These are phyloP conservation scores for Laburnicola sp. DNA, from an alignment of 2,329 filamentous ascomycete species.

Conservation along the genomic window DNA sequence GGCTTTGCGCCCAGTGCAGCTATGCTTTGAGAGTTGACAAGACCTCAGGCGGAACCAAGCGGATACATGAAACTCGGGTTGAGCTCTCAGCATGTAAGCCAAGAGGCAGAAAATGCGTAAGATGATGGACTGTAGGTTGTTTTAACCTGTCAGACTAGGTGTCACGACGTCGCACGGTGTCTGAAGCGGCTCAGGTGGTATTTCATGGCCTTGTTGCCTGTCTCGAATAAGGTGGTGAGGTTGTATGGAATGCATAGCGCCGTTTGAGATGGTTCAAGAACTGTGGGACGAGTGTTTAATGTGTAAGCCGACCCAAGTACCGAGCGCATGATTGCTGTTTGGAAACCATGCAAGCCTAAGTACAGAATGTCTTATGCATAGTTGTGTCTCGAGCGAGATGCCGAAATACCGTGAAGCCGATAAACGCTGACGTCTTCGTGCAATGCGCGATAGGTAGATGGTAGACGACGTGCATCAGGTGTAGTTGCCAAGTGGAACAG, in stretches of 20 bases:
- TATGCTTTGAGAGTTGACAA: not conserved
- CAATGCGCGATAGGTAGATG: too few species aligned
- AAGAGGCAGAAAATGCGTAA: not conserved
- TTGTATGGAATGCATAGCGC: slow-evolving; percentile 15
- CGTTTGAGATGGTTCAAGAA: slow-evolving; percentile 28
- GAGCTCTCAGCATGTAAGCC: not conserved
- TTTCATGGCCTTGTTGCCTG: slow-evolving; percentile 23
- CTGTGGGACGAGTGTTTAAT: slow-evolving; percentile 18
- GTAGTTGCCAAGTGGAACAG: too few species aligned
- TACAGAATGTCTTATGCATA: not conserved
- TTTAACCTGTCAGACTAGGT: slow-evolving; percentile 18
- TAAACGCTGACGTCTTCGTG: not conserved
- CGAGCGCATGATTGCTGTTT: slow-evolving; percentile 29
- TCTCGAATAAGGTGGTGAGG: slow-evolving; percentile 13
- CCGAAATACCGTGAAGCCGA: not conserved
- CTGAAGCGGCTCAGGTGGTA: slow-evolving; percentile 8
- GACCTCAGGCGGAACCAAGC: not conserved
- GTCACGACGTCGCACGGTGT: slow-evolving; percentile 21
- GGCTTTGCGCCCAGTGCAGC: not conserved
- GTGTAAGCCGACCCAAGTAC: slow-evolving; percentile 8
- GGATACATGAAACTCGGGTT: slow-evolving; percentile 2
- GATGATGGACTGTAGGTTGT: not conserved
- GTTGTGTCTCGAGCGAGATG: not conserved
- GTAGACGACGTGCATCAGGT: too few species aligned
- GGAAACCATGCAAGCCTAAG: slow-evolving; percentile 31